Base-by-base conservation (phyloP, 1,139 yeast species). In the Kodamaea suecica region DNA sequence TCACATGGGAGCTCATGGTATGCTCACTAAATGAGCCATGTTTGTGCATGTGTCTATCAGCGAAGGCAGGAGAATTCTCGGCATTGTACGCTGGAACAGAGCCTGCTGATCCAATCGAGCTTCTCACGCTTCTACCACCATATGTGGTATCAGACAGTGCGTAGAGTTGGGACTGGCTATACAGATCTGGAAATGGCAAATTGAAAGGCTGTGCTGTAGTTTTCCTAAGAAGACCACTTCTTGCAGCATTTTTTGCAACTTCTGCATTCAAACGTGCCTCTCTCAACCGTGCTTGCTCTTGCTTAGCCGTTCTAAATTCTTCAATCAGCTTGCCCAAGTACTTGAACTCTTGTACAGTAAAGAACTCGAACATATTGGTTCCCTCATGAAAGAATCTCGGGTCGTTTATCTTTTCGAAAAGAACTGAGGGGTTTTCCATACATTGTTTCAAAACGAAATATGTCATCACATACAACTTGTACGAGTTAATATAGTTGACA, bases 381-480 rank as follows among this genome's bases (percentile, higher is more conserved):
- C 72, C 71, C 26, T 61, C 58, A 33, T 66, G 67, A 40, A 55
- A 55, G 34, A 59, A 59, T 34, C 52, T 50, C 8, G 55, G 50
- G 23, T 61, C 61, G 31, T 51, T 53, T 26, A 59, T 38, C 12
- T 58, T 53, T 29, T 61, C 63, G 40, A 70, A 67, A 41, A 69
- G 59, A 4, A 57, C 58, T 32, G 61, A 64, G 0, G 73, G 66
- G 40, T 68, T 63, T 12, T 64, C 69, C 63, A 63, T 60, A 47
- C 73, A 66, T 42, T 69, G 75, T 38, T 61, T 57, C 36, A 70
- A 50, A 5, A 68, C 68, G 41, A 66, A 63, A 41, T 59, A 66
- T 4, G 72, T 58, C 60, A 70, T 65, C 29, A 69, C 70, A 42
- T 66, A 66, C 15, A 70, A 47, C 42, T 62, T 57, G 52, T 67